Base-by-base conservation (phyloP, 1,139 yeast genomes). In the Kodamaea sp. region DNA sequence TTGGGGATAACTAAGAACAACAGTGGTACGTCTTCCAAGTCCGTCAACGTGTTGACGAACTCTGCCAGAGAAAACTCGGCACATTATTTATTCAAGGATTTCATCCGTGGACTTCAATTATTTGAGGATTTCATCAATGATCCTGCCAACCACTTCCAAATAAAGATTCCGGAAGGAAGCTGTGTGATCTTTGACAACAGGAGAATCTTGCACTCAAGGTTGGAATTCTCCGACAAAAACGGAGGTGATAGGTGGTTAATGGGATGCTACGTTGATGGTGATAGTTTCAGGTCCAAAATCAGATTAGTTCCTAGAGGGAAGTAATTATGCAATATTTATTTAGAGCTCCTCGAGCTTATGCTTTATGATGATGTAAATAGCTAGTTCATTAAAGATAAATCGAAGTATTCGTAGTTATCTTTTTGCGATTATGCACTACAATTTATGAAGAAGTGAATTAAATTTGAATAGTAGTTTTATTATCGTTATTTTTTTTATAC, bases 221-320 rank as follows among this genome's bases (percentile, higher is more conserved):
- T 74, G 21, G 75, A 70, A 39, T 84, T 84, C 47, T 73, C 75
- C 23, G 68, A 70, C 26, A 47, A 52, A 3, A 68, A 73, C 32
- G 85, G 84, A 2, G 75, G 76, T 2, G 61, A 61, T 30, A 69
- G 95, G 42, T 83, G 90, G 87, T 64, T 86, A 38, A 81, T 83
- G 73, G 94, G 94, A 2, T 77, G 88, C 26, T 86, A 85, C 52
- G 64, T 83, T 13, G 94, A 85, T 52, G 79, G 80, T 9, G 95
- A 85, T 50, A 70, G 88, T 22, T 83, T 73, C 53, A 65, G 80
- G 45, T 83, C 90, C n/a, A 78, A 70, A 43, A 55, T 82, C 32
- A 67, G 86, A 50, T 61, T 61, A 9, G 37, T 31, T 15, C 34
- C 31, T 6, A 36, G 43, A 26, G 21, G 21, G 9, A 18, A 18